Base-by-base conservation (phyloP, 177 flowering plant species). In the Vitis hybrid region DNA sequence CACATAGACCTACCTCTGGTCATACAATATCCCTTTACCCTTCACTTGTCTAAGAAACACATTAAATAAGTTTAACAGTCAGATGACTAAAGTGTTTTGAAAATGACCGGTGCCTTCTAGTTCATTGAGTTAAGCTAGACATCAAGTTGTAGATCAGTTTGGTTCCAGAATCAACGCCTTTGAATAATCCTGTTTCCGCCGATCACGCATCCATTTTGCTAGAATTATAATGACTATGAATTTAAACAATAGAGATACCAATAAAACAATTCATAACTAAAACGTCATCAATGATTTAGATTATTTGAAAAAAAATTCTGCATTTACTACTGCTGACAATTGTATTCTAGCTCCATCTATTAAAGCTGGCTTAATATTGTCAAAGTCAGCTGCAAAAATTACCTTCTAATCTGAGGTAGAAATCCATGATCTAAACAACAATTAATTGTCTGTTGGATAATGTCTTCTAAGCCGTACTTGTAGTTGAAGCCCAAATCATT, bases 401-500 rank as follows among this genome's bases (percentile, higher is more conserved):
- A 39, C 45, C 45, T 39, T 39, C 45, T 39, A 39, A 39, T 39
- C 8, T 5, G 7, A 58, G 83, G 77, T 56, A 91, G 77, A 71
- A 82, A 84, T 18, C 90, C 89, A 75, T 49, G 60, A 61, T 78
- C 78, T 19, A 84, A 29, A 70, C 87, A 88, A 57, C 48, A 19
- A 13, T 26, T 45, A 0, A 87, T 39, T 16, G 89, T 80, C 18
- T 88, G 78, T 26, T 75, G 76, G 21, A 89, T 74, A 26, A 86
- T 78, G 18, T 87, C 91, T 69, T 70, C 74, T n/a, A 87, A 13
- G 1, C 81, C 79, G 78, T 83, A 77, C 80, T 81, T 82, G 86
- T 74, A 88, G 16, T 18, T 68, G 39, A 88, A 91, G 5, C 92
- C 94, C 83, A 89, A 70, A 59, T 82, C 85, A 77, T 60, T 77